Evolutionary conservation across 2,329 filamentous ascomycete genomes (phyloP).

Genomic region (Shiraia sp.): DNA sequence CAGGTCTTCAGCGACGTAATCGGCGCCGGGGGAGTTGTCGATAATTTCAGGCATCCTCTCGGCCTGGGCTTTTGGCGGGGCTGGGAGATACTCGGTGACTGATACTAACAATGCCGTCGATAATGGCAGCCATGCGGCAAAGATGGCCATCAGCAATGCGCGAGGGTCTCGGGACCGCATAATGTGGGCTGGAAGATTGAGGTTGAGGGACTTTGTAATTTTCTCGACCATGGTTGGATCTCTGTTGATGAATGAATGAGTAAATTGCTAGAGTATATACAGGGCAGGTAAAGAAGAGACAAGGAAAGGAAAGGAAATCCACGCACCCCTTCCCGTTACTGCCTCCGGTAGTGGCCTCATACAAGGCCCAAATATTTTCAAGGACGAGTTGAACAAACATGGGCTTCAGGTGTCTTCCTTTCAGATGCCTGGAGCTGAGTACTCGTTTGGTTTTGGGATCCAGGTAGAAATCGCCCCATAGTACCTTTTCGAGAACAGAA

Average conservation of each 20-base stretch:
- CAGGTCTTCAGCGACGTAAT: conserved; percentile 69
- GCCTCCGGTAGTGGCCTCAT: conserved; percentile 84
- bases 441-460: conserved; percentile 97
- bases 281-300: conserved; percentile 24
- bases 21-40: conserved; percentile 75
- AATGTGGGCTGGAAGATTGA: conserved; percentile 83
- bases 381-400: conserved; percentile 97
- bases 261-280: conserved; percentile 46
- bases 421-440: conserved; percentile 86
- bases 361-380: conserved; percentile 95
- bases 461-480: conserved; percentile 96
- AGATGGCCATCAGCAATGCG: conserved; percentile 81
- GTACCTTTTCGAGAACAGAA: conserved; percentile 82
- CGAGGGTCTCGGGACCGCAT: conserved; percentile 81
- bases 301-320: conserved; percentile 44
- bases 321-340: conserved; percentile 78
- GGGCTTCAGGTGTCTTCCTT: conserved; percentile 87
- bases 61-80: conserved; percentile 78
- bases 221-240: conserved; percentile 85
- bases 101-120: conserved; percentile 93
- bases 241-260: conserved; percentile 52
- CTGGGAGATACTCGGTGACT: conserved; percentile 89
- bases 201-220: conserved; percentile 86
- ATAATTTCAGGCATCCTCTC: conserved; percentile 79
- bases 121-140: conserved; percentile 86